phyloP scores from a whole-genome alignment of 768 basidiomycete genomes.

The Cystobasidium ongulense region DNA sequence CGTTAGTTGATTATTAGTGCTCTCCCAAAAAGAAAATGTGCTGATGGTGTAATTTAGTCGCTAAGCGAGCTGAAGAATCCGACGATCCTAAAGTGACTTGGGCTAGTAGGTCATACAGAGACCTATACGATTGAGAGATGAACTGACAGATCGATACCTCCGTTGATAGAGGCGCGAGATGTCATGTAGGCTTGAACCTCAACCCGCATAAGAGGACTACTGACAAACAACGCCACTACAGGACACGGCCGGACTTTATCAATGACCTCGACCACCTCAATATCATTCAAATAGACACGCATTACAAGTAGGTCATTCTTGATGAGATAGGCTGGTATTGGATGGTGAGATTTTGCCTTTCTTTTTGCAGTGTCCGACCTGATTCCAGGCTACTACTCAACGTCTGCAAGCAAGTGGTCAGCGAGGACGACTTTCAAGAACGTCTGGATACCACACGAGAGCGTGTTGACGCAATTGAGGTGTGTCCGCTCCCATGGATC shows the following conservation, averaged over 20 bases:
- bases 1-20: conserved; percentile 14
- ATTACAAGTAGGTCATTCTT: conserved; percentile 45
- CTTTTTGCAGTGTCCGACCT: conserved; percentile 63
- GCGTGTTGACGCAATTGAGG: background rate
- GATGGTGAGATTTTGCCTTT: conserved; percentile 45
- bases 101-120: background rate
- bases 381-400: conserved; percentile 70
- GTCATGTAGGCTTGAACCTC: conserved; percentile 25
- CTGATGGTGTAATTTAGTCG: background rate
- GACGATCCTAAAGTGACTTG: conserved; percentile 15
- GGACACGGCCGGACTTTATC: conserved; percentile 75
- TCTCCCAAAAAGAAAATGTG: conserved; percentile 1
- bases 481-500: too few relatives aligned
- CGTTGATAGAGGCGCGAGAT: conserved; percentile 6
- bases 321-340: conserved; percentile 1
- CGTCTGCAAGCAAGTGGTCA: conserved; percentile 62
- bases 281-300: conserved; percentile 66
- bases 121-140: background rate
- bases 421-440: conserved; percentile 72
- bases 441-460: conserved; percentile 25
- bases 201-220: too few relatives aligned
- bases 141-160: conserved; percentile 47
- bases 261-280: conserved; percentile 61
- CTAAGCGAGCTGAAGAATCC: conserved; percentile 17
- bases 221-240: conserved; percentile 58